Percentiles rank a stretch among this genome's conserved stretches.
phyloP scores from a whole-genome alignment of 768 basidiomycete genomes.

The Suillus lakei region DNA sequence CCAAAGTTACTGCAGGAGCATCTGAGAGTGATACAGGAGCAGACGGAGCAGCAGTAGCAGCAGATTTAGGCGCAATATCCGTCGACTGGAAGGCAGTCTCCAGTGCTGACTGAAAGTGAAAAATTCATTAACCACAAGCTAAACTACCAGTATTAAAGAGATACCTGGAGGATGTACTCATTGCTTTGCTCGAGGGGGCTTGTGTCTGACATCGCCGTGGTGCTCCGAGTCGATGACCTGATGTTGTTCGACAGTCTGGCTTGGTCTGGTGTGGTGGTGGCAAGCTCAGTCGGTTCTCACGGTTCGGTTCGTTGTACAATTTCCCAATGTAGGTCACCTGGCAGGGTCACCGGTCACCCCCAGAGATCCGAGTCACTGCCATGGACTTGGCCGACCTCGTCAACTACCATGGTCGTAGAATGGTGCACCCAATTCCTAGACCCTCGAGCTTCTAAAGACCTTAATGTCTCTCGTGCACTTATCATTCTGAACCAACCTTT shows the following conservation, averaged over 20 bases:
- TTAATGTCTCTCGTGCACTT: constrained; percentile 50
- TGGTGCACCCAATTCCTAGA: constrained; percentile 32
- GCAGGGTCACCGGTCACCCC: no score
- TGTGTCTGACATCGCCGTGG: constrained; percentile 30
- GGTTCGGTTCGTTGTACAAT: neutral
- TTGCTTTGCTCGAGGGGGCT: constrained; percentile 25
- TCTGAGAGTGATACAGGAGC: constrained; percentile 1
- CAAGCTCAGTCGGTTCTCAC: neutral
- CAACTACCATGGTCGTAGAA: constrained; percentile 13
- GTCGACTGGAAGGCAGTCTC: constrained; percentile 31
- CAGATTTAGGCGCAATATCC: constrained; percentile 22
- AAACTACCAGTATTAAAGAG: neutral
- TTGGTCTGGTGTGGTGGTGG: neutral
- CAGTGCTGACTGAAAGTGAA: constrained; percentile 26
- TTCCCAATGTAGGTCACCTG: neutral
- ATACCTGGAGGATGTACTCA: constrained; percentile 31
- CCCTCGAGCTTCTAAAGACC: constrained; percentile 15
- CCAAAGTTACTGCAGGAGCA: neutral
- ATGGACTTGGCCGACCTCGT: neutral
- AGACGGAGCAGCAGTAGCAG: constrained; percentile 8
- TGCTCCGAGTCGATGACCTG: constrained; percentile 4
- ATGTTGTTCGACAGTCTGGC: neutral
- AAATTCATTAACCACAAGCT: neutral
- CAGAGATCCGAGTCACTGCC: neutral
- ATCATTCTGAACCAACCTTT: constrained; percentile 94